A percentile compares a stretch with the other conserved stretches of the same genome.
These are phyloP conservation scores for Aquilaria yunnanensis DNA, from an alignment of 345 rosid genomes.

Conservation along the genomic window DNA sequence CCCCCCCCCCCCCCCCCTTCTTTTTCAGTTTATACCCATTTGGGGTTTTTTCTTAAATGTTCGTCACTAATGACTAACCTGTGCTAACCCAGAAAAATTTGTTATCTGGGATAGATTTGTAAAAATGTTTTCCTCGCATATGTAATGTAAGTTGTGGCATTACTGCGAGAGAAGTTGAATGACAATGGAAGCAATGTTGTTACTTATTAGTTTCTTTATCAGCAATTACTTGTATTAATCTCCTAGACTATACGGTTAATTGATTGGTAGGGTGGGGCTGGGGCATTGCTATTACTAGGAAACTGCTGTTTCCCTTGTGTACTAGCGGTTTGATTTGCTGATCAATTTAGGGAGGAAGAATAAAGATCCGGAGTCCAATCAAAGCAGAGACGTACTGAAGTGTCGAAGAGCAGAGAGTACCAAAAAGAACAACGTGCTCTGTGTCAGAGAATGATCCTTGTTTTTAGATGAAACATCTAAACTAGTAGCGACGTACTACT, in stretches of 20 bases:
- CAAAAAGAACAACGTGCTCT: constrained; percentile 15
- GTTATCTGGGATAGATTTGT: constrained; percentile 38
- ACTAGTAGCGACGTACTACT: too few relatives aligned
- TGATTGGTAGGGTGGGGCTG: background rate
- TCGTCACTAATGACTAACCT: constrained; percentile 27
- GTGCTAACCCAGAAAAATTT: constrained; percentile 15
- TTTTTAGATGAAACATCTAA: background rate
- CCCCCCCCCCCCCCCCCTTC: background rate
- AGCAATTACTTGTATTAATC: background rate
- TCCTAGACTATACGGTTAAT: background rate
- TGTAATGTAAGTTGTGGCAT: constrained; percentile 14
- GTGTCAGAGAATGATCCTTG: constrained; percentile 44
- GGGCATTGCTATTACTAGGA: background rate
- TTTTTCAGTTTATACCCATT: constrained; percentile 10
- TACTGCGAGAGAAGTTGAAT: constrained; percentile 51
- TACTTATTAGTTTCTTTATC: background rate
- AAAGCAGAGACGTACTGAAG: background rate
- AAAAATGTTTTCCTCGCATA: constrained; percentile 58
- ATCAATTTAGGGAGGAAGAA: background rate
- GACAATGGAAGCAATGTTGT: constrained; percentile 15
- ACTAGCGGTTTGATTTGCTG: too few relatives aligned
- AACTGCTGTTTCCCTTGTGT: too few relatives aligned
- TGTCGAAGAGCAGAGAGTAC: background rate
- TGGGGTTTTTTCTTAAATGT: constrained; percentile 33
- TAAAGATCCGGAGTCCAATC: constrained; percentile 14